Evolutionary conservation across 148 eudicot species (phyloP).

Genomic region (Chenopodium berlandieri): DNA sequence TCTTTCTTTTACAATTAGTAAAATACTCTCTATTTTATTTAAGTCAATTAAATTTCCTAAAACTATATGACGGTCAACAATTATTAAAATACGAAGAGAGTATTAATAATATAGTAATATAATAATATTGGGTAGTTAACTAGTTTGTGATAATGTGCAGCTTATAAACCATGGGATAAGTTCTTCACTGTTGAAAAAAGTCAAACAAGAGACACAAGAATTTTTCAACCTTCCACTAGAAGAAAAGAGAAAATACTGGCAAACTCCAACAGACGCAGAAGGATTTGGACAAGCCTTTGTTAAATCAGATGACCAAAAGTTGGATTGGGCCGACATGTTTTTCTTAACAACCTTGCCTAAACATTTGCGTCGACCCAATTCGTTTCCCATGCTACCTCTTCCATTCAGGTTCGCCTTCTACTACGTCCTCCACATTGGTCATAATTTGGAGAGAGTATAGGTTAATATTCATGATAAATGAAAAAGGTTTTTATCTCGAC

Average conservation of each 20-base stretch:
- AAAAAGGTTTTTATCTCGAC: too few species aligned
- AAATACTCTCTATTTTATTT: too few species aligned
- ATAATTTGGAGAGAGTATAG: too few species aligned
- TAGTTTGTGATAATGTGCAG: slow-evolving; percentile 2
- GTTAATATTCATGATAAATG: too few species aligned
- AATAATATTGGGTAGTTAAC: too few species aligned
- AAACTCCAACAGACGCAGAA: slow-evolving; percentile 21
- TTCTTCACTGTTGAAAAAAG: slow-evolving; percentile 19
- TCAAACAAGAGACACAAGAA: slow-evolving; percentile 28
- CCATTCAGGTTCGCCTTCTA: slow-evolving; percentile 28
- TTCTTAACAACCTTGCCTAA: slow-evolving; percentile 13
- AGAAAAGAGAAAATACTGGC: slow-evolving; percentile 35
- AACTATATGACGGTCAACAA: too few species aligned
- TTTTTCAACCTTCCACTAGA: slow-evolving; percentile 35
- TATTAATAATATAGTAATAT: too few species aligned
- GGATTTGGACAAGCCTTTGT: slow-evolving; percentile 44
- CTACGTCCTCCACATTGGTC: too few species aligned
- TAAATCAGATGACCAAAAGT: slow-evolving; percentile 32
- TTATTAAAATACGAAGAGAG: too few species aligned
- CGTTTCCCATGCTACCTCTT: slow-evolving; percentile 27
- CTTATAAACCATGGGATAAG: slow-evolving; percentile 33
- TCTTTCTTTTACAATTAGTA: too few species aligned
- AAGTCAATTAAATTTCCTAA: too few species aligned
- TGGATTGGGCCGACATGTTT: slow-evolving; percentile 38
- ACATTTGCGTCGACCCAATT: slow-evolving; percentile 20